phyloP scores from a whole-genome alignment of 106 monocot species.

The Gastrodia elata region DNA sequence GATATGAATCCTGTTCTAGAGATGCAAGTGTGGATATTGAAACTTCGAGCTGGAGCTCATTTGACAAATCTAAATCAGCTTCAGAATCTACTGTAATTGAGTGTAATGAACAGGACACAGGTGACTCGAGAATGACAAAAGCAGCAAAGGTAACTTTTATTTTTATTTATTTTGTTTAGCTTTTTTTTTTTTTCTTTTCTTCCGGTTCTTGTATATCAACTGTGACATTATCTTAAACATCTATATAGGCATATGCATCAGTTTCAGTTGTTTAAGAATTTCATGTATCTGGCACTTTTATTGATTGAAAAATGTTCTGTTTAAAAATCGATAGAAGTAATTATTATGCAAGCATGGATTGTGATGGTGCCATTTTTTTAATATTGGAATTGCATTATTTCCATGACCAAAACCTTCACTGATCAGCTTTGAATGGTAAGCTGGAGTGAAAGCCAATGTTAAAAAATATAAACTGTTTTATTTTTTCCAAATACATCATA shows the following conservation, averaged over 20 bases:
- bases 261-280: not conserved
- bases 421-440: too few relatives aligned
- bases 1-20: conserved; percentile 15
- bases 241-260: not conserved
- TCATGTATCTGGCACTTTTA: not conserved
- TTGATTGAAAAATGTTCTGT: not conserved
- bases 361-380: not conserved
- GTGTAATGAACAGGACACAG: conserved; percentile 53
- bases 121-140: conserved; percentile 51
- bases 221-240: not conserved
- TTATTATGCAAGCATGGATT: not conserved
- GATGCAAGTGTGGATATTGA: conserved; percentile 47
- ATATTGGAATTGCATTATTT: not conserved
- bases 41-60: conserved; percentile 55
- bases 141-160: conserved; percentile 33
- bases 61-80: conserved; percentile 32
- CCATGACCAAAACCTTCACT: too few relatives aligned
- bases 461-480: too few relatives aligned
- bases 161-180: not conserved
- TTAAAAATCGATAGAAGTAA: not conserved
- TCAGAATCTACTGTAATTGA: conserved; percentile 36
- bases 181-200: not conserved
- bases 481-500: too few relatives aligned
- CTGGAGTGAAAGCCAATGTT: too few relatives aligned
- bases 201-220: not conserved